Evolutionary conservation across 208 protist species (phyloP), one percentile per base, ranked within the genome.

Genomic region (Acanthamoeba culbertsoni): DNA sequence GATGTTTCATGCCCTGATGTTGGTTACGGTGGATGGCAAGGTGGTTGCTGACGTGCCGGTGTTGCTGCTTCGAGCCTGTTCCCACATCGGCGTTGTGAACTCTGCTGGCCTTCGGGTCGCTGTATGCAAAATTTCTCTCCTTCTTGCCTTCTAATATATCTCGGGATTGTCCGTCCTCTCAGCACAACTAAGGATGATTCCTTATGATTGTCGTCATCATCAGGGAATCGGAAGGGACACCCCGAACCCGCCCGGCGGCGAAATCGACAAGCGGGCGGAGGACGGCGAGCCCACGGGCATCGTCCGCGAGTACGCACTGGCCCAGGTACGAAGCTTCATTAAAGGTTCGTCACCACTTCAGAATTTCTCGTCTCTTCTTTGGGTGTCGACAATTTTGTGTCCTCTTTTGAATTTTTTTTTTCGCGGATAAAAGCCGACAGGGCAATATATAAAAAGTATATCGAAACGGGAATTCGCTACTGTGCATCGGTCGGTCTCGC

Each of bases 21-120:
- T n/a, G n/a, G n/a, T n/a, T n/a, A n/a, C n/a, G n/a, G n/a, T n/a
- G n/a, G n/a, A n/a, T n/a, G n/a, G n/a, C n/a, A n/a, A 59, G 12
- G 51, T 97, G 10, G 93, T 91, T 53, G 46, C 89, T 2, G 86
- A 91, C 10, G 93, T 96, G 31, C 96, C 95, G 16, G 93, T 97
- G 4, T 94, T 96, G 55, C 94, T 98, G 57, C 96, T 94, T 84
- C 94, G 96, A 62, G 95, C 96, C 73, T 95, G 97, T 71, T 91
- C 95, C 23, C 97, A 98, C 93, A 95, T 94, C 10, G 95, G 75
- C 12, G 95, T 98, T 10, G 92, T 96, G 68, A 98, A 97, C 92
- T 94, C 93, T 2, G 93, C 94, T 37, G 96, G 51, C 96, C 20
- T 92, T 98, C 51, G 93, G 90, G 6, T 26, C 40, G 42, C 37